Evolutionary conservation across 2,329 filamentous ascomycete genomes (phyloP).

Genomic region (Cercospora citrullina): DNA sequence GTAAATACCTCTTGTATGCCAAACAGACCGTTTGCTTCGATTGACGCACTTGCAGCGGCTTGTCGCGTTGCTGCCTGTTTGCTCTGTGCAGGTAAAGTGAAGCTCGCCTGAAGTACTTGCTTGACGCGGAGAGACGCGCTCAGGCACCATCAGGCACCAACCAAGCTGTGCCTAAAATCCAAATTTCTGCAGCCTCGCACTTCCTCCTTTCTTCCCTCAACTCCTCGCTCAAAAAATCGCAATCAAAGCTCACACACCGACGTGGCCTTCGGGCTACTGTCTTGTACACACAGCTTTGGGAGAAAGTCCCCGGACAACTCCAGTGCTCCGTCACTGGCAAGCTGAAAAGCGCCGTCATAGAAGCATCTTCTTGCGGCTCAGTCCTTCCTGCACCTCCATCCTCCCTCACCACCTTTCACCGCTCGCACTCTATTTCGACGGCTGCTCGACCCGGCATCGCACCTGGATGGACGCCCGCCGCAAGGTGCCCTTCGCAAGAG

Average conservation of each 20-base stretch:
- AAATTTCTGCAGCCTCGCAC: conserved; percentile 23
- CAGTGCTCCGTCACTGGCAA: conserved; percentile 51
- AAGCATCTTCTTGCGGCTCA: conserved; percentile 80
- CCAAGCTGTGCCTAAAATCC: conserved; percentile 49
- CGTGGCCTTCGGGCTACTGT: conserved; percentile 47
- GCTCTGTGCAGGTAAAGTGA: neutral
- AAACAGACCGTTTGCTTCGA: neutral
- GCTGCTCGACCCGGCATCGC: conserved; percentile 40
- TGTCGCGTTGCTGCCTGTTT: neutral
- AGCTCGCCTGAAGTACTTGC: conserved; percentile 6
- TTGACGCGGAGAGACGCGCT: conserved; percentile 6
- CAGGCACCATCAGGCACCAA: conserved; percentile 11
- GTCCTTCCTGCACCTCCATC: conserved; percentile 58
- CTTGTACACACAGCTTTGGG: conserved; percentile 74
- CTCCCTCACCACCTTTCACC: conserved; percentile 52
- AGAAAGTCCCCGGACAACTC: conserved; percentile 99
- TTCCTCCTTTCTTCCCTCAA: conserved; percentile 53
- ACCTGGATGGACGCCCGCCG: conserved; percentile 46
- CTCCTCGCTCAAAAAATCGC: conserved; percentile 99
- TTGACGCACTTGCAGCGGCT: neutral
- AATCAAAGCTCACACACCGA: conserved; percentile 97
- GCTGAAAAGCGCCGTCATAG: conserved; percentile 99
- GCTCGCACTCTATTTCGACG: conserved; percentile 50
- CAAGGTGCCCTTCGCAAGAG: conserved; percentile 25
- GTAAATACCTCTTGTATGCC: neutral